Evolutionary conservation across 2,329 filamentous ascomycete genomes (phyloP).

Genomic region (Epichloe glyceriae): DNA sequence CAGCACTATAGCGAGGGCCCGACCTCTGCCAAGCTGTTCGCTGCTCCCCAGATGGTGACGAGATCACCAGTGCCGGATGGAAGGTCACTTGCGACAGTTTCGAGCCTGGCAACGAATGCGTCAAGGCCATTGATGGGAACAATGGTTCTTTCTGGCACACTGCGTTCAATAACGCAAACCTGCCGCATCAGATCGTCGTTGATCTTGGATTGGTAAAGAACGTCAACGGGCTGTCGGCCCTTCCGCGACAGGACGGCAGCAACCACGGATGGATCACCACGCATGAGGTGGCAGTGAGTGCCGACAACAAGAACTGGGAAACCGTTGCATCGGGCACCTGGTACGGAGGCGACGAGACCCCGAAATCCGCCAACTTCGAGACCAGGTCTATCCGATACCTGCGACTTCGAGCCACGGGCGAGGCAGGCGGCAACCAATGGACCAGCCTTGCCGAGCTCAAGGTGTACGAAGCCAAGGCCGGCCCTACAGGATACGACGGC

Average conservation of each 20-base stretch:
- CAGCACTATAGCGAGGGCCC: slow-evolving; percentile 1
- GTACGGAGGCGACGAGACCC: slow-evolving; percentile 13
- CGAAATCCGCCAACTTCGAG: slow-evolving; percentile 21
- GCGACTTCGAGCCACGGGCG: slow-evolving; percentile 15
- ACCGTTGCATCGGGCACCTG: slow-evolving; percentile 17
- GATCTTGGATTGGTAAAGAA: slow-evolving; percentile 15
- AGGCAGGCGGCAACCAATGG: slow-evolving; percentile 17
- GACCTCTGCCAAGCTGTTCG: slow-evolving; percentile 1
- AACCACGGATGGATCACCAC: slow-evolving; percentile 15
- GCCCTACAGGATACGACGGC: slow-evolving; percentile 10
- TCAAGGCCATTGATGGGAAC: slow-evolving; percentile 17
- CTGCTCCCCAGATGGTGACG: slow-evolving; percentile 4
- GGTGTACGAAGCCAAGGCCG: slow-evolving; percentile 15
- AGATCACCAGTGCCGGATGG: slow-evolving; percentile 11
- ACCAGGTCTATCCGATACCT: slow-evolving; percentile 17
- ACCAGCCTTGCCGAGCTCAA: slow-evolving; percentile 21
- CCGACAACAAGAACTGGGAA: slow-evolving; percentile 15
- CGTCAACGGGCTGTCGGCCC: slow-evolving; percentile 18
- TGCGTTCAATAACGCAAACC: slow-evolving; percentile 1
- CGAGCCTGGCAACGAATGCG: slow-evolving; percentile 15
- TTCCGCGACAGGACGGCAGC: slow-evolving; percentile 16
- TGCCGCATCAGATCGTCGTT: slow-evolving; percentile 19
- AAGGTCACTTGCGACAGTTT: slow-evolving; percentile 16
- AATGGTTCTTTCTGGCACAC: slow-evolving; percentile 19
- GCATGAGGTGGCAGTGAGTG: slow-evolving; percentile 17